Conservation (phyloP, 805 yeast species). For the Saturnispora serradocipensis region DNA sequence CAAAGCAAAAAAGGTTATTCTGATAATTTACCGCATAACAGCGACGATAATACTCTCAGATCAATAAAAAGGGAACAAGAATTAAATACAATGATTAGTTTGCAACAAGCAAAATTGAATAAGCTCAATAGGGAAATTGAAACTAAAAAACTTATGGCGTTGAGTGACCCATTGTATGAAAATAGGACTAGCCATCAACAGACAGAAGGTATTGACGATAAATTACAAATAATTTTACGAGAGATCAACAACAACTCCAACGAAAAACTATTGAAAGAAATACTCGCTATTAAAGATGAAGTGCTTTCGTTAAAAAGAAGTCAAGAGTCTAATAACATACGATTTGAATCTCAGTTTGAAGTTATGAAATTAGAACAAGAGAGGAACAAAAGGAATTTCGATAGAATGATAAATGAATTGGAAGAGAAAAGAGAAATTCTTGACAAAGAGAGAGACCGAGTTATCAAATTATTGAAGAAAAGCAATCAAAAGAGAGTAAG, state of each 20-base stretch:
- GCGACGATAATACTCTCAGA: background rate
- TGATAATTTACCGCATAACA: background rate
- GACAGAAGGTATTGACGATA: conserved; percentile 10
- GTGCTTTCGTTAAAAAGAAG: conserved; percentile 17
- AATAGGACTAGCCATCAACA: conserved; percentile 8
- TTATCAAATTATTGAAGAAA: conserved; percentile 17
- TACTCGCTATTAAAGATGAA: conserved; percentile 18
- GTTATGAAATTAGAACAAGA: conserved; percentile 46
- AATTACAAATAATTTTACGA: conserved; percentile 12
- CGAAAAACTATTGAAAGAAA: conserved; percentile 14
- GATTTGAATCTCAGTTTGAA: conserved; percentile 60
- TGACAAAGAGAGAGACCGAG: conserved; percentile 21
- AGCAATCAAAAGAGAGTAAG: conserved; percentile 12
- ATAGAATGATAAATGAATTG: conserved; percentile 18
- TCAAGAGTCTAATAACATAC: conserved; percentile 46
- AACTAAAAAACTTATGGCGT: background rate
- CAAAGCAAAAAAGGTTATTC: background rate
- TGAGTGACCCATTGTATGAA: conserved; percentile 5
- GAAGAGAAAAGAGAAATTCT: conserved; percentile 21
- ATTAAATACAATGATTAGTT: background rate
- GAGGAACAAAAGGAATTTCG: conserved; percentile 19
- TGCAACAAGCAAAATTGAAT: conserved; percentile 6
- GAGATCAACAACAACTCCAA: conserved; percentile 15
- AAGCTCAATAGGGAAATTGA: conserved; percentile 10
- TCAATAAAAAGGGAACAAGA: background rate